Percentiles rank a stretch among this genome's conserved stretches.
phyloP scores from a whole-genome alignment of 192 early-diverging fungal species.

The Umbelopsis isabellina region DNA sequence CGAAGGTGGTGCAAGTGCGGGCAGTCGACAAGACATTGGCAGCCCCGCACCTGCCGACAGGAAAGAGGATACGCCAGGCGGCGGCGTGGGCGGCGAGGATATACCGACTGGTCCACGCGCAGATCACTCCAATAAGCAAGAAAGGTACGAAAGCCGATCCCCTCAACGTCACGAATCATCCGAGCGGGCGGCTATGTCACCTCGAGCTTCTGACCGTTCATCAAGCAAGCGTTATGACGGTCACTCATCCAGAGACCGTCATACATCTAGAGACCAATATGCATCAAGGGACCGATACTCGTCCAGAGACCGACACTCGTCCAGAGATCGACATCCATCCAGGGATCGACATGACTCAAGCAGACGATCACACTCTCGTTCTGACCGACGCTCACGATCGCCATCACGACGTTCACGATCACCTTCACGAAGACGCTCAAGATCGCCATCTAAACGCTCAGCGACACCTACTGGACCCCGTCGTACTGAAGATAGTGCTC shows the following conservation, averaged over 20 bases:
- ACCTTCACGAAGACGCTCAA: not conserved
- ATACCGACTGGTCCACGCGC: conserved; percentile 36
- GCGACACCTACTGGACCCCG: not conserved
- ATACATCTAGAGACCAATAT: not conserved
- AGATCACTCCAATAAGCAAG: not conserved
- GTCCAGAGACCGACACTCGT: not conserved
- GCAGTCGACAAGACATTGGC: not conserved
- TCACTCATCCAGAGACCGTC: not conserved
- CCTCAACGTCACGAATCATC: conserved; percentile 5
- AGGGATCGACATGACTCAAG: conserved; percentile 1
- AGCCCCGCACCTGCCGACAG: not conserved
- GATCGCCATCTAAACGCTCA: conserved; percentile 15
- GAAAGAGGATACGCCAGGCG: not conserved
- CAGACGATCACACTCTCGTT: conserved; percentile 2
- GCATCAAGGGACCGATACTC: not conserved
- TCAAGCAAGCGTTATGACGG: not conserved
- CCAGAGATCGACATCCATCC: not conserved
- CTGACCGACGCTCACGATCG: not conserved
- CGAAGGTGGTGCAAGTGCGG: not conserved
- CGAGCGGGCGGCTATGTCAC: not conserved
- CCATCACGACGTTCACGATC: conserved; percentile 11
- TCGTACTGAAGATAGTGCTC: not conserved
- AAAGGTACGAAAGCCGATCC: conserved; percentile 17
- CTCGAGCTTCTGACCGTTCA: not conserved
- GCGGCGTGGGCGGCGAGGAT: conserved; percentile 4